Evolutionary conservation across 2,329 filamentous ascomycete species (phyloP).

Genomic region (Xylariaceae sp.): DNA sequence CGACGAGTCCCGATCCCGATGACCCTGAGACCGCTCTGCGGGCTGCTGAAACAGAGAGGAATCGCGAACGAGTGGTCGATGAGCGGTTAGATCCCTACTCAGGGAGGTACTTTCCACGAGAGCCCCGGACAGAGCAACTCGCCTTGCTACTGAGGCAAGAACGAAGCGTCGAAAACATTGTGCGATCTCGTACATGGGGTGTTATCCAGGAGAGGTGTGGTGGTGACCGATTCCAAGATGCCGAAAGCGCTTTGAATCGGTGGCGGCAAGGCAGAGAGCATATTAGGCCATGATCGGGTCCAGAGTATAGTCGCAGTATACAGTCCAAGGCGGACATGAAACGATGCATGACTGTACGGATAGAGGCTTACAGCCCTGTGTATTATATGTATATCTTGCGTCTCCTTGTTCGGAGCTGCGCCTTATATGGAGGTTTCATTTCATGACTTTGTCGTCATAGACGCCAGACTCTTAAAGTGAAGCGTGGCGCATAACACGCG

Average conservation of each 20-base stretch:
- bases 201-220: conserved; percentile 68
- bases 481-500: not conserved
- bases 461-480: not conserved
- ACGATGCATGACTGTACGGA: not conserved
- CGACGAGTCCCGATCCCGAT: conserved; percentile 78
- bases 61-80: conserved; percentile 70
- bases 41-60: conserved; percentile 63
- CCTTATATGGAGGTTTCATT: not conserved
- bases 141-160: conserved; percentile 70
- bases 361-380: not conserved
- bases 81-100: conserved; percentile 92
- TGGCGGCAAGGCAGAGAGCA: conserved; percentile 27
- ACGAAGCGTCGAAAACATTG: conserved; percentile 69
- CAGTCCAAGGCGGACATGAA: not conserved
- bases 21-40: conserved; percentile 71
- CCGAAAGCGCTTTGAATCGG: conserved; percentile 44
- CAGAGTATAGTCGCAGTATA: not conserved
- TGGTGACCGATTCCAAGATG: conserved; percentile 50
- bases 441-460: not conserved
- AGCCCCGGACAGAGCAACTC: conserved; percentile 74
- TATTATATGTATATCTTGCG: conserved; percentile 1
- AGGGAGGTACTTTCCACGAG: conserved; percentile 70
- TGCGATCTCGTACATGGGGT: conserved; percentile 77
- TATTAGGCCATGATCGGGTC: conserved; percentile 2
- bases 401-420: conserved; percentile 3